A percentile compares a stretch with the other conserved stretches of the same genome.
Evolutionary conservation across 352 stramenopile species (phyloP).

Genomic region (Pythium dissotocum): DNA sequence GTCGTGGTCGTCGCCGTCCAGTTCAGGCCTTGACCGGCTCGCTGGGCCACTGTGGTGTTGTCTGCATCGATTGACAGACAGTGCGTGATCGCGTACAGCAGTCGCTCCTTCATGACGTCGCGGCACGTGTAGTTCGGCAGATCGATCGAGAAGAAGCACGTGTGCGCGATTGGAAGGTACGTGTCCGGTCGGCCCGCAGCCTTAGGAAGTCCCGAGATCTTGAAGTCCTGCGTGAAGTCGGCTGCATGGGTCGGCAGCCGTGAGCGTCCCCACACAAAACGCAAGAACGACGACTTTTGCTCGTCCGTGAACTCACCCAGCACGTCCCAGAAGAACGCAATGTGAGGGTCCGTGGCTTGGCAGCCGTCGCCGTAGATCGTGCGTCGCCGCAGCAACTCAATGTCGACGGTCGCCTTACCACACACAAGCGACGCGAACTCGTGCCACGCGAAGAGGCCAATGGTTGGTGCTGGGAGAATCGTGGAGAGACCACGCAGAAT

Average conservation of each 20-base stretch:
- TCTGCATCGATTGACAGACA: slow-evolving; percentile 88
- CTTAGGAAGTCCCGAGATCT: slow-evolving; percentile 86
- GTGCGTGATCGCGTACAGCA: slow-evolving; percentile 89
- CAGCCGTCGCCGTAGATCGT: slow-evolving; percentile 92
- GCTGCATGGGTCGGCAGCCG: slow-evolving; percentile 86
- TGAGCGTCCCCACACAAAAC: slow-evolving; percentile 88
- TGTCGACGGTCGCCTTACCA: slow-evolving; percentile 87
- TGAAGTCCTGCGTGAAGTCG: slow-evolving; percentile 91
- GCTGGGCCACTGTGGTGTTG: slow-evolving; percentile 88
- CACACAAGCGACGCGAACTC: slow-evolving; percentile 90
- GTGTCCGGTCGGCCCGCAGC: slow-evolving; percentile 68
- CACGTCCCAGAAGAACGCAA: slow-evolving; percentile 91
- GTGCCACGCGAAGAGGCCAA: slow-evolving; percentile 87
- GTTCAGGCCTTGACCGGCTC: slow-evolving; percentile 83
- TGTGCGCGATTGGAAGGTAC: slow-evolving; percentile 87
- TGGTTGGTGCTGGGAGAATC: slow-evolving; percentile 78
- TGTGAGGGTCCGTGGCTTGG: slow-evolving; percentile 80
- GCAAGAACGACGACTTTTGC: slow-evolving; percentile 89
- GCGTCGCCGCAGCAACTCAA: slow-evolving; percentile 78
- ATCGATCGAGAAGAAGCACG: slow-evolving; percentile 91
- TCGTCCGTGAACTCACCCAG: slow-evolving; percentile 85
- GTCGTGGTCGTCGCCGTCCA: slow-evolving; percentile 58
- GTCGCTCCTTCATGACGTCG: slow-evolving; percentile 80
- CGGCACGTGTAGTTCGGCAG: slow-evolving; percentile 71
- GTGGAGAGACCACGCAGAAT: slow-evolving; percentile 82